Evolutionary conservation across 225 moss, liverwort and hornwort genomes (phyloP), one percentile per base, ranked within the genome.

Genomic region (Rhytidiadelphus loreus): DNA sequence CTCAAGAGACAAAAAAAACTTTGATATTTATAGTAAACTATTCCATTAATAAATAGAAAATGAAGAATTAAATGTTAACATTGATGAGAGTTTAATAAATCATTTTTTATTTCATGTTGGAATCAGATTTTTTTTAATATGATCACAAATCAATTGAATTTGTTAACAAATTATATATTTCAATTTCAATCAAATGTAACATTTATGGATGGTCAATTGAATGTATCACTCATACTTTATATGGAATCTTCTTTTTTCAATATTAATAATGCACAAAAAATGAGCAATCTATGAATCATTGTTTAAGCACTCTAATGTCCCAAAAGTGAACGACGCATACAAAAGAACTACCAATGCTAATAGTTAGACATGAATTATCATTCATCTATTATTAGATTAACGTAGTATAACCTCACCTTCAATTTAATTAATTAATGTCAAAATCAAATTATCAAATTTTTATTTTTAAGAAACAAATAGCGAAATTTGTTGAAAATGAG

Each of bases 251-350:
- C 11, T 44, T 46, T 29, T 46, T 46, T 72, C 30, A 72, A 72
- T 72, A 29, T 44, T 29, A 25, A 44, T 28, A 44, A 72, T 7
- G 4, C 26, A 16, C 9, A 17, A 44, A 72, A 44, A 44, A 29
- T 28, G 17, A 73, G 2, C 16, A 72, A 44, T 29, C 44, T n/a
- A 39, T 23, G 1, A 68, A 68, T 68, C 4, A 69, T 24, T 24
- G n/a, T n/a, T 65, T 66, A 66, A 66, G 4, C 9, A 32, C 8
- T 70, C 8, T 41, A 14, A 24, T 41, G 41, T 70, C 5, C 0
- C 1, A n/a, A 68, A 68, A n/a, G 7, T n/a, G 3, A 14, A 24
- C 0, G 0, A 69, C 41, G 69, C 13, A 69, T 2, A 68, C 2
- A n/a, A 66, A 65, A 4, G 9, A 46, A 46, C 46, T 46, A 46